Base-by-base conservation (phyloP, 192 early-diverging fungal species). In the Mortierella claussenii region DNA sequence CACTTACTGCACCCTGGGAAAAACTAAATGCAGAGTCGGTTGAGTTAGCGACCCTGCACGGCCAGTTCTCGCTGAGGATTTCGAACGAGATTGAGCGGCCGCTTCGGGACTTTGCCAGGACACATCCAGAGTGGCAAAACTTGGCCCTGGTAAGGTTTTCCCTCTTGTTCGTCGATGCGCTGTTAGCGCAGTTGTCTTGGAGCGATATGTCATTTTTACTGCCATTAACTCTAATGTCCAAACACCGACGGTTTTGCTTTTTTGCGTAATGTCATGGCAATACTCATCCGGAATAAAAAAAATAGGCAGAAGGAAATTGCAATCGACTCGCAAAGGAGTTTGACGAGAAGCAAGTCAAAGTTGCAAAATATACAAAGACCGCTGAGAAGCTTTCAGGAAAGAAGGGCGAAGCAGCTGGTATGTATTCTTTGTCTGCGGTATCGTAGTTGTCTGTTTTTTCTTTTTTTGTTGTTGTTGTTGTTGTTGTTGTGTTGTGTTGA, bases 281-380 rank as follows among this genome's bases (percentile, higher is more conserved):
- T n/a, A n/a, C n/a, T n/a, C n/a, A n/a, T n/a, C n/a, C n/a, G n/a
- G n/a, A n/a, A n/a, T n/a, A n/a, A n/a, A n/a, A 40, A 40, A 40
- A 31, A 13, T 57, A 76, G 73, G 73, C 73, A 21, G 73, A 76
- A 32, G 24, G 58, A 8, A 76, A 62, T 52, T 76, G 73, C 52
- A 66, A 62, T 42, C 56, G 59, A 24, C 66, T 76, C 32, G 73
- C 73, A 33, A 76, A 67, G 34, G 73, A 76, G 24, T 76, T 57
- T 67, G 73, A 76, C 15, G 73, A 76, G 53, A 76, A 76, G 53
- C 63, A 66, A 44, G 23, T 36, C 57, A 76, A 76, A 24, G 73
- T 76, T 49, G 36, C 64, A 47, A 76, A 76, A 47, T 76, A 76
- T 40, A 56, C 63, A 13, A 65, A 58, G 17, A 33, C 73, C 13